Evolutionary conservation across 2,329 filamentous ascomycete genomes (phyloP).

Genomic region (Aspergillus piperis): DNA sequence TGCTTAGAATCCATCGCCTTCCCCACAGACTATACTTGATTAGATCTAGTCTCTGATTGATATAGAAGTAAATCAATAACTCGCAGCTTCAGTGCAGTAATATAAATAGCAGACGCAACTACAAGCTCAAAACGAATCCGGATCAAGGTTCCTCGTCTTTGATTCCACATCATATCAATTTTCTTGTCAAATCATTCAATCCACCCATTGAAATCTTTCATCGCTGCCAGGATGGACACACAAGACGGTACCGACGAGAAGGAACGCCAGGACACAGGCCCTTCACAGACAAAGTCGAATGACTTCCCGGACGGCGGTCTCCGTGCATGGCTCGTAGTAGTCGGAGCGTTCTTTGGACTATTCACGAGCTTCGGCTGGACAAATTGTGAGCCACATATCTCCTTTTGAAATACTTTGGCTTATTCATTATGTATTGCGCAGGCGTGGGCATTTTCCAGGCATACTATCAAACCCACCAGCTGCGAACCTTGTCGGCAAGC

Average conservation of each 20-base stretch:
- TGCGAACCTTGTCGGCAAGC: conserved; percentile 52
- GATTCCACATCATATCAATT: no score
- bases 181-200: no score
- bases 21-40: background rate
- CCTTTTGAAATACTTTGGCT: background rate
- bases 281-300: background rate
- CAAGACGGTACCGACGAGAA: background rate
- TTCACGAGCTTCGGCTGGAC: conserved; percentile 52
- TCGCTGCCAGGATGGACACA: background rate
- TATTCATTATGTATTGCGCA: conserved; percentile 13
- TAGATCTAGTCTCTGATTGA: conserved; percentile 1
- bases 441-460: conserved; percentile 58
- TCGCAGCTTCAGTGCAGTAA: background rate
- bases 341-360: conserved; percentile 44
- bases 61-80: background rate
- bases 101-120: background rate
- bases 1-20: background rate
- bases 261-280: background rate
- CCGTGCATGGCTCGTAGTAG: conserved; percentile 44
- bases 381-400: conserved; percentile 35
- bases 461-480: conserved; percentile 55
- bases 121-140: no score
- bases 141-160: no score
- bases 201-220: no score
- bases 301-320: conserved; percentile 19